Evolutionary conservation across 352 stramenopile genomes (phyloP).

Genomic region (Pythium graminicola): DNA sequence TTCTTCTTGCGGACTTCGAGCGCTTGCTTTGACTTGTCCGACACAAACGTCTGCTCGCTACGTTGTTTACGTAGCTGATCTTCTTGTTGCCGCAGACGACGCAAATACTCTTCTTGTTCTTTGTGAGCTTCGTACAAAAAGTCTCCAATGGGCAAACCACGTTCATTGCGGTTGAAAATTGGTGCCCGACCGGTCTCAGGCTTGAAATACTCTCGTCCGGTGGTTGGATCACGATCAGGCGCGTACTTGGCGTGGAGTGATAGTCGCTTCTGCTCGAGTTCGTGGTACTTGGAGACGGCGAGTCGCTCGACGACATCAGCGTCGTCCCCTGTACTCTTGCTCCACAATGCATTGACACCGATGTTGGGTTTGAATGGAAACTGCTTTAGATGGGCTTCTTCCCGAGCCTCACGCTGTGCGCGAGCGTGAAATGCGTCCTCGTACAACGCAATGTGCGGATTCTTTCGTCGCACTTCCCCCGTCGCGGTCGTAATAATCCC

Average conservation of each 20-base stretch:
- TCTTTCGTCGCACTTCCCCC: constrained; percentile 31
- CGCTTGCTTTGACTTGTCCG: constrained; percentile 43
- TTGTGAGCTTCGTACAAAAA: constrained; percentile 62
- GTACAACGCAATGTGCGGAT: constrained; percentile 62
- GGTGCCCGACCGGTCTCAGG: constrained; percentile 56
- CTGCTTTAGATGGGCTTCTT: constrained; percentile 52
- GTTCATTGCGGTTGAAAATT: constrained; percentile 65
- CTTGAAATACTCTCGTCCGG: constrained; percentile 60
- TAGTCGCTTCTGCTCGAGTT: constrained; percentile 48
- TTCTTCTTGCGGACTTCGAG: constrained; percentile 51
- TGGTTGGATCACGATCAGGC: constrained; percentile 45
- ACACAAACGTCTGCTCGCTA: constrained; percentile 49
- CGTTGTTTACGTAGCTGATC: constrained; percentile 38
- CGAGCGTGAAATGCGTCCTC: constrained; percentile 55
- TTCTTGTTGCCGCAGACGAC: constrained; percentile 37
- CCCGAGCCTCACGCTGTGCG: constrained; percentile 34
- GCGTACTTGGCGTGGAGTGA: constrained; percentile 63
- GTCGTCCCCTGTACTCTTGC: constrained; percentile 15
- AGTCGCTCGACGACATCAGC: constrained; percentile 60
- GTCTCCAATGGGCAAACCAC: constrained; percentile 60
- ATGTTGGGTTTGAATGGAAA: constrained; percentile 79
- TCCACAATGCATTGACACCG: constrained; percentile 64
- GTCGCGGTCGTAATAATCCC: constrained; percentile 13
- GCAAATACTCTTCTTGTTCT: constrained; percentile 58
- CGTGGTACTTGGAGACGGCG: constrained; percentile 59